phyloP scores from a whole-genome alignment of 2,329 filamentous ascomycete species.

The Chalaropsis ovoidea region DNA sequence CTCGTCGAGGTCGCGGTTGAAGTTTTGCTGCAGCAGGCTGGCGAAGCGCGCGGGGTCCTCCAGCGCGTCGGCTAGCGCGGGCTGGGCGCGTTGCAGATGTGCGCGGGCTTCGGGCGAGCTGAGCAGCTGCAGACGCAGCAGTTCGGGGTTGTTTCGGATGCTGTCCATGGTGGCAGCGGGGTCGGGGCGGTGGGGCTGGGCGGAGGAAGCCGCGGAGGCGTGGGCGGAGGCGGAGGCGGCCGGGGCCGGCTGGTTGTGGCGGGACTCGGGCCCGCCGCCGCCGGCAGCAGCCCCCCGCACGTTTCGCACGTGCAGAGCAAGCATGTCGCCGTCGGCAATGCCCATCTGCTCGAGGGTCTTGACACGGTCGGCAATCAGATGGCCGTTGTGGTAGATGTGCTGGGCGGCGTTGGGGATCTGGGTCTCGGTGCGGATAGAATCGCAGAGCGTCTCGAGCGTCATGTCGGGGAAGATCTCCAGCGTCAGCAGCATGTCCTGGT shows the following conservation, averaged over 20 bases:
- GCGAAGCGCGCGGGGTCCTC: constrained; percentile 69
- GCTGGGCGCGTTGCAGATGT: constrained; percentile 60
- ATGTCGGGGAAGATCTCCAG: constrained; percentile 76
- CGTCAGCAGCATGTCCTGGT: constrained; percentile 64
- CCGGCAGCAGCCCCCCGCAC: constrained; percentile 36
- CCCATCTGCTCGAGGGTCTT: constrained; percentile 74
- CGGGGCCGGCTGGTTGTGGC: constrained; percentile 29
- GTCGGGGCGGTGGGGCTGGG: constrained; percentile 31
- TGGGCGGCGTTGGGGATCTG: constrained; percentile 61
- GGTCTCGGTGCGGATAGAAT: constrained; percentile 76
- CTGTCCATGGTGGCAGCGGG: constrained; percentile 26
- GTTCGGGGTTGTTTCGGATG: constrained; percentile 58
- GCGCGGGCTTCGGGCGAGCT: constrained; percentile 64
- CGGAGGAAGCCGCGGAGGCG: constrained; percentile 26
- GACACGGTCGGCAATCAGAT: constrained; percentile 62
- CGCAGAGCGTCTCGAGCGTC: constrained; percentile 75
- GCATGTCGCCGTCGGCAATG: constrained; percentile 82
- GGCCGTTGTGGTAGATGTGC: constrained; percentile 83
- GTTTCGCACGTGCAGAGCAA: constrained; percentile 69
- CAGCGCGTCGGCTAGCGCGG: constrained; percentile 64
- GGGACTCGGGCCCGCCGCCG: constrained; percentile 30
- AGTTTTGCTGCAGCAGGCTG: constrained; percentile 57
- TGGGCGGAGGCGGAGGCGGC: constrained; percentile 26
- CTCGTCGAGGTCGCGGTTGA: constrained; percentile 59
- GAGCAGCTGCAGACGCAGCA: constrained; percentile 70